phyloP scores from a whole-genome alignment of 257 asterid genomes.

The Datura wrightii region DNA sequence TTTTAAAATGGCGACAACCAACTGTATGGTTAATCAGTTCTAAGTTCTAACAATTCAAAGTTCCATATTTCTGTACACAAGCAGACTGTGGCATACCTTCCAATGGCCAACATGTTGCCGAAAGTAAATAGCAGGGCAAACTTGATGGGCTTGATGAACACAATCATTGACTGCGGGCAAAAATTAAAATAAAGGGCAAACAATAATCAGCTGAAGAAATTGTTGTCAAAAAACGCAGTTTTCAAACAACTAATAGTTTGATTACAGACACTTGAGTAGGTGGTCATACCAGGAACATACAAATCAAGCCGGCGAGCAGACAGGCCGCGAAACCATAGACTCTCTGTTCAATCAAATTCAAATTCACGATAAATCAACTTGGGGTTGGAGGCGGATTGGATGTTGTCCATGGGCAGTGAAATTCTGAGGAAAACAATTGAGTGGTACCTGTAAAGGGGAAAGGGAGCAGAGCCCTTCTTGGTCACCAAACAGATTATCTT shows the following conservation, averaged over 20 bases:
- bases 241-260: not conserved
- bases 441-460: constrained; percentile 73
- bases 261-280: not conserved
- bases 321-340: constrained; percentile 84
- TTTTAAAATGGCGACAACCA: not conserved
- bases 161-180: constrained; percentile 79
- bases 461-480: constrained; percentile 76
- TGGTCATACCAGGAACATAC: constrained; percentile 79
- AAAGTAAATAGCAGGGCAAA: constrained; percentile 86
- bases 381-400: not conserved
- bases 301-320: constrained; percentile 74
- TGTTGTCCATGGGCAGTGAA: not conserved
- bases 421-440: not conserved
- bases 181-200: constrained; percentile 32
- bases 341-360: constrained; percentile 63
- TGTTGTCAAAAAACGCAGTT: not conserved
- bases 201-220: not conserved
- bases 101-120: constrained; percentile 85
- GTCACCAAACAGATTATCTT: constrained; percentile 69
- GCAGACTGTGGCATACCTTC: constrained; percentile 60
- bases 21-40: not conserved
- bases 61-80: not conserved
- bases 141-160: constrained; percentile 80
- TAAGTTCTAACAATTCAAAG: not conserved
- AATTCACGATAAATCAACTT: constrained; percentile 25